Percentiles rank a stretch among this genome's conserved stretches.
Conservation (phyloP, 2,329 filamentous ascomycete species). For the Botryotinia narcissicola region DNA sequence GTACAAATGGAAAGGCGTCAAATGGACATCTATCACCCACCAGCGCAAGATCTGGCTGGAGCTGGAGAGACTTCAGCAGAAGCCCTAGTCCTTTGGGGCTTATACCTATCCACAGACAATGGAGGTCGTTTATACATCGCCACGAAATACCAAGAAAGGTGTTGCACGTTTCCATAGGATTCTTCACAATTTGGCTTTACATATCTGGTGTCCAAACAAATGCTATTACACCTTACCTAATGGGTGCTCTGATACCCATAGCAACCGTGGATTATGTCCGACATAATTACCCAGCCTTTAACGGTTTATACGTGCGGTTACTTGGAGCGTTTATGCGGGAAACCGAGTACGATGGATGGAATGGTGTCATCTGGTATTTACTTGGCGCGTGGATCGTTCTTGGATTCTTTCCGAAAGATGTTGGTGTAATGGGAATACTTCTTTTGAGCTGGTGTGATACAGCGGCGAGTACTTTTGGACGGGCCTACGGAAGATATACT, state of each 20-base stretch:
- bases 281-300: constrained; percentile 77
- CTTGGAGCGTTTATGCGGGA: constrained; percentile 95
- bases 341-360: constrained; percentile 90
- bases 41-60: constrained; percentile 62
- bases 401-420: constrained; percentile 86
- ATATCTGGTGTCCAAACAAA: constrained; percentile 71
- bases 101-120: constrained; percentile 92
- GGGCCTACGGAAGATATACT: constrained; percentile 86
- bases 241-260: constrained; percentile 79
- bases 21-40: constrained; percentile 71
- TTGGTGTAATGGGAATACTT: constrained; percentile 84
- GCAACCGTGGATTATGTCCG: constrained; percentile 77
- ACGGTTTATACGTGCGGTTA: constrained; percentile 79
- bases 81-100: constrained; percentile 90
- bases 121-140: constrained; percentile 88
- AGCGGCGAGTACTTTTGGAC: constrained; percentile 89
- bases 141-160: constrained; percentile 95
- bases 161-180: constrained; percentile 94
- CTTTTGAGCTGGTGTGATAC: constrained; percentile 98
- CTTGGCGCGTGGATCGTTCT: constrained; percentile 86
- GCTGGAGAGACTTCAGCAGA: constrained; percentile 83
- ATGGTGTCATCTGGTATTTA: constrained; percentile 96
- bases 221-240: constrained; percentile 79
- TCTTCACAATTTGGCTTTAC: constrained; percentile 87
- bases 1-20: constrained; percentile 28